phyloP scores from a whole-genome alignment of 768 basidiomycete species.

The Termitomyces sp. region DNA sequence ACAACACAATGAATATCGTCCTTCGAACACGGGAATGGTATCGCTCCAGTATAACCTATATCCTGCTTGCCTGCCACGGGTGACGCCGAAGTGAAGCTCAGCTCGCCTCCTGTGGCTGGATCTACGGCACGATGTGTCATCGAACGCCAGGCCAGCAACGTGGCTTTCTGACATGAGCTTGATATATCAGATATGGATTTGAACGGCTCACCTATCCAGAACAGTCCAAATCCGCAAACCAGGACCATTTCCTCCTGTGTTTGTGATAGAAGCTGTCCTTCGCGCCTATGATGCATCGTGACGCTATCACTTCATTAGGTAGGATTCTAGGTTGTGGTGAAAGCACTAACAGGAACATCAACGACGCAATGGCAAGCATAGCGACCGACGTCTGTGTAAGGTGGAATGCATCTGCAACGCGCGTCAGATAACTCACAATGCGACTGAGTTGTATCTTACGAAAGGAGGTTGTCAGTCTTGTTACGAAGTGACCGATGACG shows the following conservation, averaged over 20 bases:
- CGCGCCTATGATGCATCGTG: conserved; percentile 58
- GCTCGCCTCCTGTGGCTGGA: conserved; percentile 16
- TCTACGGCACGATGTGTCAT: conserved; percentile 23
- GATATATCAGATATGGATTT: not conserved
- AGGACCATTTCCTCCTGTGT: conserved; percentile 71
- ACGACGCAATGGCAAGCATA: conserved; percentile 55
- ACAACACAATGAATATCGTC: conserved; percentile 65
- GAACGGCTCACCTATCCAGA: conserved; percentile 64
- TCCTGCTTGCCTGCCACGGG: conserved; percentile 7
- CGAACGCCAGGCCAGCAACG: conserved; percentile 41
- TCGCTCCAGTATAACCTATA: conserved; percentile 13
- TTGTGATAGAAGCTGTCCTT: conserved; percentile 58
- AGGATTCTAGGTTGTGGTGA: not conserved
- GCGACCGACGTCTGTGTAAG: conserved; percentile 73
- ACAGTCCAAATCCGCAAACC: conserved; percentile 65
- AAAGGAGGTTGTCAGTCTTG: conserved; percentile 42
- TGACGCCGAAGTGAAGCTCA: conserved; percentile 8
- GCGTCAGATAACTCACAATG: not conserved
- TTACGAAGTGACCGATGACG: conserved; percentile 43
- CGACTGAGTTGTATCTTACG: conserved; percentile 25
- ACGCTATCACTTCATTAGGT: conserved; percentile 35
- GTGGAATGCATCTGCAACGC: conserved; percentile 49
- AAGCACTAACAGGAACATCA: conserved; percentile 58
- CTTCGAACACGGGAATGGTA: conserved; percentile 49
- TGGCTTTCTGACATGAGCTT: conserved; percentile 21